Conservation (phyloP, 2,329 filamentous ascomycete genomes). For the Chalara sp. region DNA sequence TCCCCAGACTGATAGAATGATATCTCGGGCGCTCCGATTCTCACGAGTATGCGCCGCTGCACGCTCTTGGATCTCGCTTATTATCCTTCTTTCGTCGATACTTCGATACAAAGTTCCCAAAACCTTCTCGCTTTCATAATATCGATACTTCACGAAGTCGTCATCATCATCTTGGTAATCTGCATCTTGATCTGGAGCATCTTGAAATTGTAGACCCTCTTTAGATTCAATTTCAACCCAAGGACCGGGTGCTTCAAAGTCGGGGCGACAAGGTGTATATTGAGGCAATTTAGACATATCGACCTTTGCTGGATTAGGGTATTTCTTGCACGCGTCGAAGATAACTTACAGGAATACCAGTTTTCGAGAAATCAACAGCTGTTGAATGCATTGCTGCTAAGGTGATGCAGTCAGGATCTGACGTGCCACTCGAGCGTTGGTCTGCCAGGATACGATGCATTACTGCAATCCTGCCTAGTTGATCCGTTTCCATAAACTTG, state of each 20-base stretch:
- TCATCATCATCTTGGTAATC: constrained; percentile 38
- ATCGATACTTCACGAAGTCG: constrained; percentile 42
- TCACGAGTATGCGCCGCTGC: constrained; percentile 5
- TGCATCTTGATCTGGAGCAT: background rate
- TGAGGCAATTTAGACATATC: constrained; percentile 16
- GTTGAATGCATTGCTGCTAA: constrained; percentile 62
- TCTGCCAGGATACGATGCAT: constrained; percentile 61
- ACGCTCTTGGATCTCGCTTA: constrained; percentile 21
- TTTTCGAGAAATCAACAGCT: constrained; percentile 72
- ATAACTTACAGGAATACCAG: constrained; percentile 49
- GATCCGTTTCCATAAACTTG: constrained; percentile 64
- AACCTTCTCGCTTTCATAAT: constrained; percentile 62
- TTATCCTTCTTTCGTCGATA: constrained; percentile 66
- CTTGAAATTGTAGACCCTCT: constrained; percentile 17
- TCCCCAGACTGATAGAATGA: constrained; percentile 29
- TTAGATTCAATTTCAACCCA: constrained; percentile 34
- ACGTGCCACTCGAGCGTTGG: constrained; percentile 42
- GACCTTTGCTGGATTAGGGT: constrained; percentile 13
- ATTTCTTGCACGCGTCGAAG: background rate
- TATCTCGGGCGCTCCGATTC: constrained; percentile 6
- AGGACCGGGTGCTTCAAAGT: constrained; percentile 46
- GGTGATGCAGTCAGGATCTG: constrained; percentile 40
- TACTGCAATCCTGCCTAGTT: constrained; percentile 58
- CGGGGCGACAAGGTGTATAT: constrained; percentile 33
- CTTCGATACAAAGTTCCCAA: constrained; percentile 65